These are phyloP conservation scores for Syzygium jambos DNA, from an alignment of 345 rosid species.

Conservation along the genomic window DNA sequence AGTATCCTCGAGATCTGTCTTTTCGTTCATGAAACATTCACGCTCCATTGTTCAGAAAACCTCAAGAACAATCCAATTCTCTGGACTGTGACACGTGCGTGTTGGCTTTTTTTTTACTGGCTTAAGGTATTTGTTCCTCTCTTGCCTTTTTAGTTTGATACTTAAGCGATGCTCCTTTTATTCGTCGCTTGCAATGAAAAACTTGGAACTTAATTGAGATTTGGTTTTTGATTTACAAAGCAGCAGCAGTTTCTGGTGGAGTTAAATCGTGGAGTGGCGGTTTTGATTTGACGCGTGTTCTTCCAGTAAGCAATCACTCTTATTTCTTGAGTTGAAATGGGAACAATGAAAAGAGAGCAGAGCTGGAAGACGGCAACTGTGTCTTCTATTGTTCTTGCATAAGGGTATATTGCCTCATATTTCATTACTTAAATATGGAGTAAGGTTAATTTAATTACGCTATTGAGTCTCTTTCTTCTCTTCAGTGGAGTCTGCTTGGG, in stretches of 20 bases:
- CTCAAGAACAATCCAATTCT: too few relatives aligned
- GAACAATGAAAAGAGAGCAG: background rate
- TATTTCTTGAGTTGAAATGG: background rate
- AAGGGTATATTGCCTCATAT: background rate
- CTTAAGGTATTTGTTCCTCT: background rate
- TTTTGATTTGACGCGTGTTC: background rate
- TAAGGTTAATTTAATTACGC: background rate
- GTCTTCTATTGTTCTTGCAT: background rate
- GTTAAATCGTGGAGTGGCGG: accelerated
- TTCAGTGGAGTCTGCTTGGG: background rate
- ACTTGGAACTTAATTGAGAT: background rate
- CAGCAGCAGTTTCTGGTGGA: background rate
- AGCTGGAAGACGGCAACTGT: background rate
- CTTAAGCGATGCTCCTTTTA: background rate
- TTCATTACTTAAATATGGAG: accelerated
- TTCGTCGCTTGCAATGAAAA: background rate
- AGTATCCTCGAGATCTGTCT: too few relatives aligned
- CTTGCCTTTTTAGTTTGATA: background rate
- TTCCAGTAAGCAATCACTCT: background rate
- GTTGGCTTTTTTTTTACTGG: accelerated
- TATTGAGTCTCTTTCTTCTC: background rate
- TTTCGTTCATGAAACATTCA: too few relatives aligned
- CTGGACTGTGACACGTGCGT: too few relatives aligned
- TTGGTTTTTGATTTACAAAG: background rate
- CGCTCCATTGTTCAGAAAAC: too few relatives aligned